These are phyloP conservation scores for Detonula confervacea DNA, from an alignment of 352 stramenopile genomes.

Conservation along the genomic window DNA sequence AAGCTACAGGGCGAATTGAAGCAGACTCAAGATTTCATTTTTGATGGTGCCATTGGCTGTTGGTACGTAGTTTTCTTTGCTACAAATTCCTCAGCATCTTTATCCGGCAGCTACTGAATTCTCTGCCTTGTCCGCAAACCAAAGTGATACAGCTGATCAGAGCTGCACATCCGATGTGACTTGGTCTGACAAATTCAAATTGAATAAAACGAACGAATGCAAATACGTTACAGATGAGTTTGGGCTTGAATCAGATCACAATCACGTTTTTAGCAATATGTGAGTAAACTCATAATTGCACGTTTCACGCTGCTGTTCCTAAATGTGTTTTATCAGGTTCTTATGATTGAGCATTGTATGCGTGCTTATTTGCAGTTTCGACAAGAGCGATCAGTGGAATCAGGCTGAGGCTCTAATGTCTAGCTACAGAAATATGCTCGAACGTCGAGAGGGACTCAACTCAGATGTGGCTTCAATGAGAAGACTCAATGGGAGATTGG, in stretches of 20 bases:
- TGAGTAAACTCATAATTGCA: neutral
- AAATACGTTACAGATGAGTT: slow-evolving; percentile 15
- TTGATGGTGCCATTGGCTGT: slow-evolving; percentile 43
- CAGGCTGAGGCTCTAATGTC: slow-evolving; percentile 52
- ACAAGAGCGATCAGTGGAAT: slow-evolving; percentile 51
- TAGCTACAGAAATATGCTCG: slow-evolving; percentile 47
- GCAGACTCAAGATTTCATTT: slow-evolving; percentile 54
- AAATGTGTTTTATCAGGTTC: too few relatives aligned
- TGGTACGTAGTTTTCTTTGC: slow-evolving; percentile 20
- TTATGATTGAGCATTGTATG: too few relatives aligned
- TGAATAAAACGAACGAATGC: slow-evolving; percentile 7
- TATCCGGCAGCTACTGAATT: neutral
- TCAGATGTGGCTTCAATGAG: slow-evolving; percentile 18
- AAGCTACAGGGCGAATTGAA: slow-evolving; percentile 46
- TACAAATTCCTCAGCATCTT: neutral
- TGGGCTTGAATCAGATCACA: slow-evolving; percentile 29
- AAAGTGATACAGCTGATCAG: slow-evolving; percentile 15
- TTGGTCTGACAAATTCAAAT: slow-evolving; percentile 14
- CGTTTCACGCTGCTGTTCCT: too few relatives aligned
- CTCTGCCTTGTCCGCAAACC: neutral
- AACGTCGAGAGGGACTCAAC: slow-evolving; percentile 41
- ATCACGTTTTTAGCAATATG: slow-evolving; percentile 15
- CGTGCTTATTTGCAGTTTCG: too few relatives aligned
- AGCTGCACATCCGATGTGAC: slow-evolving; percentile 40
- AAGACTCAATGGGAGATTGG: slow-evolving; percentile 29